Conservation (phyloP, 1,284 basidiomycete genomes). For the Laetiporus sulphureus region DNA sequence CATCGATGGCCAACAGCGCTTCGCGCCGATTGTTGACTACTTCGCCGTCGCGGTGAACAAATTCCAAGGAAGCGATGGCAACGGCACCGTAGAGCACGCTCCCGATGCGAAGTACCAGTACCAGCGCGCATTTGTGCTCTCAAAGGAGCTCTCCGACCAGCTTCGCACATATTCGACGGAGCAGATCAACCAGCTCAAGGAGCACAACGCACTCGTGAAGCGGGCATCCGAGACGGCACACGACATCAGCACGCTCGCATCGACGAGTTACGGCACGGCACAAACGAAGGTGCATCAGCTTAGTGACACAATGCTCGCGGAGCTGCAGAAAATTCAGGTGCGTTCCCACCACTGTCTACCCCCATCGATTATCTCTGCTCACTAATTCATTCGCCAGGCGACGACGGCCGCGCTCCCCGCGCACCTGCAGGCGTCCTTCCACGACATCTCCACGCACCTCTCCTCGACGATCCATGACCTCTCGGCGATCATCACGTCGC, state of each 20-base stretch:
- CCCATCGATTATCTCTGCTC: not conserved
- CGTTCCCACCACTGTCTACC: slow-evolving; percentile 1
- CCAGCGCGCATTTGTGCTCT: slow-evolving; percentile 62
- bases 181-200: slow-evolving; percentile 63
- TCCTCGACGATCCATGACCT: slow-evolving; percentile 44
- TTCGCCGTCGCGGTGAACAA: slow-evolving; percentile 55
- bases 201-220: slow-evolving; percentile 65
- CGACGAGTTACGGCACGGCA: slow-evolving; percentile 43
- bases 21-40: slow-evolving; percentile 67
- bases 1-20: slow-evolving; percentile 35
- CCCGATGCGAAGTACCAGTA: slow-evolving; percentile 53
- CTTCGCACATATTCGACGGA: slow-evolving; percentile 60
- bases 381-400: slow-evolving; percentile 20
- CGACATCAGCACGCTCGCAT: slow-evolving; percentile 49
- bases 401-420: slow-evolving; percentile 49
- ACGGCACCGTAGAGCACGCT: slow-evolving; percentile 15
- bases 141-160: slow-evolving; percentile 54
- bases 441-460: slow-evolving; percentile 38
- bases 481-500: slow-evolving; percentile 42
- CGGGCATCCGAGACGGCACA: slow-evolving; percentile 64
- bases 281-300: slow-evolving; percentile 43
- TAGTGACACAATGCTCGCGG: slow-evolving; percentile 55
- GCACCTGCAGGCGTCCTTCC: slow-evolving; percentile 46
- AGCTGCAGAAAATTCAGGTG: slow-evolving; percentile 58
- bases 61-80: slow-evolving; percentile 26